Base-by-base conservation (phyloP, 2,329 filamentous ascomycete genomes). In the Arthrobotrys entomopaga region DNA sequence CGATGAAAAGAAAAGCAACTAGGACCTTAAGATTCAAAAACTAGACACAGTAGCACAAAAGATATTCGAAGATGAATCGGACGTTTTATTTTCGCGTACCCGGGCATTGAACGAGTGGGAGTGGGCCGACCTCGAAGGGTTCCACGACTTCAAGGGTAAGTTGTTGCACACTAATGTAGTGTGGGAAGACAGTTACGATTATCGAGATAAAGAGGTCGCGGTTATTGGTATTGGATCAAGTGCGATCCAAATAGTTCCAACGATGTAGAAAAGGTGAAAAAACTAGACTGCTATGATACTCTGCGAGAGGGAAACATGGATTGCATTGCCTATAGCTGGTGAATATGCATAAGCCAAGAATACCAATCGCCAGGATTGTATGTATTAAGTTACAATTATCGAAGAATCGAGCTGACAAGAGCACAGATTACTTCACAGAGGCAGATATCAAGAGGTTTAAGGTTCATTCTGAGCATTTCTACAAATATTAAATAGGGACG, bases 221-320 rank as follows among this genome's bases (percentile, higher is more conserved):
- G 81, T 88, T n/a, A 86, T 88, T 57, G 86, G 86, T 7, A 87
- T 86, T 59, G 86, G 86, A 5, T 82, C 85, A 16, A 86, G 85
- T 0, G 86, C 85, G 0, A 82, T 87, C 13, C 86, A 88, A 75
- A 80, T 87, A 22, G 78, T 86, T 7, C 84, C 85, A 0, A 82
- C 83, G 29, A 83, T 87, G n/a, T 83, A 84, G 57, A 83, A 83
- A 46, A 79, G 20, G 79, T 83, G 58, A 84, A 83, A 2, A 75
- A 85, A 83, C 3, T 86, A 84, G 85, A 84, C 86, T 56, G 82
- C 83, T 7, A 82, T 82, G n/a, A n/a, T n/a, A n/a, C n/a, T n/a
- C n/a, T n/a, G 79, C n/a, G 77, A 80, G 63, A 48, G 40, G 24
- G 53, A 75, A 11, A 81, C 73, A 64, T 77, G 7, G 77, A 79